Evolutionary conservation across 768 basidiomycete species (phyloP).

Genomic region (Lactarius tabidus): DNA sequence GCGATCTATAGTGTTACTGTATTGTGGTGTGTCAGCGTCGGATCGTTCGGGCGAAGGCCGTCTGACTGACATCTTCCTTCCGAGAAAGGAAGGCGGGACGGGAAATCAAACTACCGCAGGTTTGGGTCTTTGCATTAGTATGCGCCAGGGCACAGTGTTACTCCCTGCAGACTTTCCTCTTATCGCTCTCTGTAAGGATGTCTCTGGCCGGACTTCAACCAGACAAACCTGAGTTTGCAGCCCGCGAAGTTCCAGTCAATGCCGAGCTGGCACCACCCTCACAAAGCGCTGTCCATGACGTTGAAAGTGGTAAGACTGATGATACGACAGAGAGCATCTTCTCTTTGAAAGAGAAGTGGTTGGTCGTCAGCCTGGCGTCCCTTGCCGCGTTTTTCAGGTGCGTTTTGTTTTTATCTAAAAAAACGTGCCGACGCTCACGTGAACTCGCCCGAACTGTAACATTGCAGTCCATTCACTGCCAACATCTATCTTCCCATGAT

Average conservation of each 20-base stretch:
- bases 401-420: constrained; percentile 5
- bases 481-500: constrained; percentile 81
- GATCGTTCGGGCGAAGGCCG: neutral
- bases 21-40: neutral
- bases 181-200: neutral
- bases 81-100: neutral
- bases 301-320: neutral
- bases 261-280: neutral
- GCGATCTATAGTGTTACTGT: neutral
- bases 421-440: neutral
- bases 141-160: neutral
- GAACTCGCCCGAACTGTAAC: neutral
- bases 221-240: neutral
- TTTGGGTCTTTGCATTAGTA: neutral
- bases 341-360: constrained; percentile 58
- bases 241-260: neutral
- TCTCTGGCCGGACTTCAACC: neutral
- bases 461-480: constrained; percentile 64
- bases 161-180: neutral
- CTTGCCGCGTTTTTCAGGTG: constrained; percentile 65
- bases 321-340: constrained; percentile 42
- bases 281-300: neutral
- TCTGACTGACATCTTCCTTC: neutral
- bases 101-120: no score
- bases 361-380: constrained; percentile 55